A percentile compares a stretch with the other conserved stretches of the same genome.
phyloP scores from a whole-genome alignment of 2,329 filamentous ascomycete species.

The Cercospora sp. region DNA sequence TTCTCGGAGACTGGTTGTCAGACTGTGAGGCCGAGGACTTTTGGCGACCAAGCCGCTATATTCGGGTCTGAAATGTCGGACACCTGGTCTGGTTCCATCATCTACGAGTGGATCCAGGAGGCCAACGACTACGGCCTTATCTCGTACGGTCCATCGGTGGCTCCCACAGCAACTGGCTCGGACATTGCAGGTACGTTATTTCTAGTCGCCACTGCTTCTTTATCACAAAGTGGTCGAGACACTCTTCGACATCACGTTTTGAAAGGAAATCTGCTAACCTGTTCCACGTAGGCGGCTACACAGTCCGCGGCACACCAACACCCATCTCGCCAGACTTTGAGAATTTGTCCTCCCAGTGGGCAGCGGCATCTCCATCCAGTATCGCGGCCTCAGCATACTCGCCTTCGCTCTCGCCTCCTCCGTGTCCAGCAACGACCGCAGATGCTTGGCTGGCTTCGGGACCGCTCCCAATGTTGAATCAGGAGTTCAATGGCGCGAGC shows the following conservation, averaged over 20 bases:
- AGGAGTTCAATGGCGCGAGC: slow-evolving; percentile 20
- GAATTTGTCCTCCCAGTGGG: slow-evolving; percentile 77
- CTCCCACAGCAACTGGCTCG: slow-evolving; percentile 43
- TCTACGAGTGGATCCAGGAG: slow-evolving; percentile 91
- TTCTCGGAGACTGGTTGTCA: slow-evolving; percentile 90
- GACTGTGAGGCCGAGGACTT: slow-evolving; percentile 60
- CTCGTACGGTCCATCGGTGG: slow-evolving; percentile 66
- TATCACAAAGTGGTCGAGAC: background rate
- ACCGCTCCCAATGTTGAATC: slow-evolving; percentile 67
- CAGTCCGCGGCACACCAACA: slow-evolving; percentile 70
- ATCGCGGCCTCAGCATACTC: slow-evolving; percentile 67
- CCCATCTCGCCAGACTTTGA: slow-evolving; percentile 74
- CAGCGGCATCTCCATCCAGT: slow-evolving; percentile 67
- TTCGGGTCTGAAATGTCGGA: slow-evolving; percentile 71
- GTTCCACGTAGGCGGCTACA: slow-evolving; percentile 59
- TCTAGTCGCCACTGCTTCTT: background rate
- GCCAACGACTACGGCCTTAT: slow-evolving; percentile 79
- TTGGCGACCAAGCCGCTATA: slow-evolving; percentile 73
- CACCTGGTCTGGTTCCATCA: slow-evolving; percentile 72
- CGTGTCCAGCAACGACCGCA: slow-evolving; percentile 69
- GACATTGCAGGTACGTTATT: slow-evolving; percentile 45
- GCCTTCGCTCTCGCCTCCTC: slow-evolving; percentile 60
- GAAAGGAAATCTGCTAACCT: background rate
- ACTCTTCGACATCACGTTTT: background rate
- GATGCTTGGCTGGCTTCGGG: slow-evolving; percentile 73